Evolutionary conservation across 805 yeast genomes (phyloP), one percentile per base, ranked within the genome.

Genomic region (Metschnikowia koreensis): DNA sequence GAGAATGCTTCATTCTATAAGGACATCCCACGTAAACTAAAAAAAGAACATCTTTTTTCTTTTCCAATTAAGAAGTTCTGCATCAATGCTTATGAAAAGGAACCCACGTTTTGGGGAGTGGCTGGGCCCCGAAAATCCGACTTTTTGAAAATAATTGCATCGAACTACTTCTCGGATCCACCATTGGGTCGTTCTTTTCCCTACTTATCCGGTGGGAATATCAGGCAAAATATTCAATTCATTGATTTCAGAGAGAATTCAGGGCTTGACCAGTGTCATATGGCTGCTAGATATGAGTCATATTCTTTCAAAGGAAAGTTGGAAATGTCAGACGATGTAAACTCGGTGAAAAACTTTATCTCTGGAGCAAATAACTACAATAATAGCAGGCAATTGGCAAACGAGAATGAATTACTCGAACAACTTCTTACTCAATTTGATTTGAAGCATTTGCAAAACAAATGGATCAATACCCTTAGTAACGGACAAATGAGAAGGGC

Each of bases 401-500:
- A 71, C 4, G 72, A 80, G 50, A 55, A 62, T 33, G 62, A 60
- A 0, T 66, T 74, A 34, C 73, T 83, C 9, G 66, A 71, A 0
- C 57, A 64, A 1, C 69, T 87, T 17, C 60, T 87, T 9, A 65
- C 71, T 4, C 68, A 70, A 29, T 76, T 94, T 50, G 74, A 80
- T 45, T 71, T 93, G 53, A 67, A 65, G 6, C 83, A 80, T 0
- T 66, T 91, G 44, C 74, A 81, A 48, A 76, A 82, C 50, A 80
- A 89, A 53, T 93, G 96, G 90, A 81, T 88, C 34, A 89, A 89
- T 66, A 88, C 93, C 0, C 72, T 94, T 41, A 88, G 96, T 66
- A 94, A 94, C 66, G 99, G 99, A 0, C 99, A 94, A 67, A 83
- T 88, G 66, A 77, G 99, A 60, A 75, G 99, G 46, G 96, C 97